Evolutionary conservation across 169 alveolate genomes (phyloP).

Genomic region (Plasmodium gallinaceum): DNA sequence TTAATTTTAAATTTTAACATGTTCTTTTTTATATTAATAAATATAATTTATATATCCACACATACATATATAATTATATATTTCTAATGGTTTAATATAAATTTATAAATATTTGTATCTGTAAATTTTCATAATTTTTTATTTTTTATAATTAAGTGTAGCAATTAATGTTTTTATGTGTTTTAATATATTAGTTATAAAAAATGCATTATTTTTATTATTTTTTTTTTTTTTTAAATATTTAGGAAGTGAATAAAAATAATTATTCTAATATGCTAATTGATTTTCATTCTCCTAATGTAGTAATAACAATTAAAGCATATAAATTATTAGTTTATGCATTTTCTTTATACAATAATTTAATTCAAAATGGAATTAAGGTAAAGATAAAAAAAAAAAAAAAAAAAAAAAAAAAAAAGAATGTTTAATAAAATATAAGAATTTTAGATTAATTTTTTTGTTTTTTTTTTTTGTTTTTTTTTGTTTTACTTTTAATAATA

Average conservation of each 20-base stretch:
- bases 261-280: conserved; percentile 1
- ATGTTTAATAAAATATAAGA: background rate
- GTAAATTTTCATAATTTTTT: background rate
- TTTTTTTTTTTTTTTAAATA: background rate
- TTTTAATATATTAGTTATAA: background rate
- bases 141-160: background rate
- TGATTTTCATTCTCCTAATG: conserved; percentile 75
- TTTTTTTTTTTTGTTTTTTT: background rate
- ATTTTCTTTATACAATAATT: conserved; percentile 42
- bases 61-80: background rate
- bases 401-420: background rate
- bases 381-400: background rate
- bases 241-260: conserved; percentile 21
- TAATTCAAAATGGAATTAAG: conserved; percentile 54
- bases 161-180: background rate
- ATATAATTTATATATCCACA: too few species aligned
- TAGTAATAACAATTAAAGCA: conserved; percentile 70
- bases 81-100: background rate
- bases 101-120: background rate
- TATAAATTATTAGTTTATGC: conserved; percentile 50
- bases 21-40: too few species aligned
- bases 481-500: background rate
- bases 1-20: background rate
- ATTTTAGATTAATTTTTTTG: background rate
- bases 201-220: background rate